phyloP scores from a whole-genome alignment of 176 grass and related monocot species.

The Carex kokanica region DNA sequence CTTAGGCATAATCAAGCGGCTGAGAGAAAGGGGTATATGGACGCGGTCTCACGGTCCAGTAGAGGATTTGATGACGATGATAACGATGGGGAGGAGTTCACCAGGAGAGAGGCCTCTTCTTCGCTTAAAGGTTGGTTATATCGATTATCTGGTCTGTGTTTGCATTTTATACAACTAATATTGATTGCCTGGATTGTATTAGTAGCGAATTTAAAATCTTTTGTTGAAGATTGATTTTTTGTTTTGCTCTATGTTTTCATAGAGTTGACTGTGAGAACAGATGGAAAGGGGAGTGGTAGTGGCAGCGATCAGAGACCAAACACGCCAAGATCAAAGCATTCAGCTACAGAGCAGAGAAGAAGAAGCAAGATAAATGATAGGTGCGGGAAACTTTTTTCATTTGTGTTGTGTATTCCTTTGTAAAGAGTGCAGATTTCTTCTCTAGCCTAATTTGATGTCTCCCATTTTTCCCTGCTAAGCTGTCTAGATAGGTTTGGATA shows the following conservation, averaged over 20 bases:
- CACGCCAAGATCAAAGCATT: conserved; percentile 93
- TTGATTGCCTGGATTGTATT: background rate
- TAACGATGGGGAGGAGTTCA: conserved; percentile 59
- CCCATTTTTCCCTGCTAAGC: background rate
- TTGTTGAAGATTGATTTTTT: background rate
- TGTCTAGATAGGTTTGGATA: background rate
- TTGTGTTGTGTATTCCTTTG: background rate
- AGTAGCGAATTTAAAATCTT: background rate
- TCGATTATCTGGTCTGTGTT: background rate
- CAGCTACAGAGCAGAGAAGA: conserved; percentile 84
- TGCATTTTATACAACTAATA: background rate
- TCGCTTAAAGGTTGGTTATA: conserved; percentile 59
- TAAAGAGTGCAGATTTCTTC: background rate
- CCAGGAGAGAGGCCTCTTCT: conserved; percentile 72
- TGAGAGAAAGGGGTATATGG: conserved; percentile 64
- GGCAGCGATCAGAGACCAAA: conserved; percentile 68
- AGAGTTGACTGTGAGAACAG: conserved; percentile 45
- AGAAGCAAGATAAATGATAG: conserved; percentile 99
- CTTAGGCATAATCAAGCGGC: conserved; percentile 12
- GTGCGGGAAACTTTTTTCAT: conserved; percentile 27
- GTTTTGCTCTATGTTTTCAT: background rate
- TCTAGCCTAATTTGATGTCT: background rate
- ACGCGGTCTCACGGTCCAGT: conserved; percentile 77
- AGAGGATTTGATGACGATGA: conserved; percentile 80
- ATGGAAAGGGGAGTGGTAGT: conserved; percentile 62